A percentile compares a stretch with the other conserved stretches of the same genome.
Conservation (phyloP, 345 rosid species). For the Hibiscus tridactylites region DNA sequence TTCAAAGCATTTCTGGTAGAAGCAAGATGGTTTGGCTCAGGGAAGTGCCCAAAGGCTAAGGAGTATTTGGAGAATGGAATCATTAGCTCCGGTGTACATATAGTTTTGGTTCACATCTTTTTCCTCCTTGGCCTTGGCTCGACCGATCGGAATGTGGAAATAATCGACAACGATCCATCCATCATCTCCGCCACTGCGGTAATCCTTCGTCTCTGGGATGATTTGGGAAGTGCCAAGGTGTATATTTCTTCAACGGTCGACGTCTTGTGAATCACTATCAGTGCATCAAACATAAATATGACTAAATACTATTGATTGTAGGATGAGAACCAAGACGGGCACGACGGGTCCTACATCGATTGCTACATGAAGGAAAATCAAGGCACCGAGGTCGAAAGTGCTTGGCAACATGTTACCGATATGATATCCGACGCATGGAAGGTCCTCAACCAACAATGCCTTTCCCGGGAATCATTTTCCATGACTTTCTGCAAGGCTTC, state of each 20-base stretch:
- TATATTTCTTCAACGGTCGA: neutral
- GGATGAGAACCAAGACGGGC: slow-evolving; percentile 50
- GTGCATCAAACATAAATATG: neutral
- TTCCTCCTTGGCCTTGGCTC: slow-evolving; percentile 38
- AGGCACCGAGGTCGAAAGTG: slow-evolving; percentile 23
- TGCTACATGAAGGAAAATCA: slow-evolving; percentile 38
- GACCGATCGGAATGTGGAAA: slow-evolving; percentile 21
- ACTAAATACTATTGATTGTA: neutral
- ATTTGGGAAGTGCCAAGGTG: slow-evolving; percentile 56
- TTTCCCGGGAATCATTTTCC: slow-evolving; percentile 27
- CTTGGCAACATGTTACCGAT: slow-evolving; percentile 18
- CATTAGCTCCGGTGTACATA: slow-evolving; percentile 44
- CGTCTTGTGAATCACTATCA: too few relatives aligned
- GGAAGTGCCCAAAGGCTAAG: slow-evolving; percentile 23
- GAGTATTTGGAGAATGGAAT: slow-evolving; percentile 58
- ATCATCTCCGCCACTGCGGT: slow-evolving; percentile 32
- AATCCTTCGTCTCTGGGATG: slow-evolving; percentile 60
- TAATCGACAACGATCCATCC: slow-evolving; percentile 24
- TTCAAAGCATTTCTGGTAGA: slow-evolving; percentile 50
- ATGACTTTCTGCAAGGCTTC: slow-evolving; percentile 24
- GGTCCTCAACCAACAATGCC: slow-evolving; percentile 37
- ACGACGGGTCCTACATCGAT: slow-evolving; percentile 53
- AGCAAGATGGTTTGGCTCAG: slow-evolving; percentile 46
- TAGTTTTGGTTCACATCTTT: slow-evolving; percentile 38
- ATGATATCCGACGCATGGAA: slow-evolving; percentile 55